Conservation (phyloP, 2,329 filamentous ascomycete species). For the Pleochaeta shiraiana region DNA sequence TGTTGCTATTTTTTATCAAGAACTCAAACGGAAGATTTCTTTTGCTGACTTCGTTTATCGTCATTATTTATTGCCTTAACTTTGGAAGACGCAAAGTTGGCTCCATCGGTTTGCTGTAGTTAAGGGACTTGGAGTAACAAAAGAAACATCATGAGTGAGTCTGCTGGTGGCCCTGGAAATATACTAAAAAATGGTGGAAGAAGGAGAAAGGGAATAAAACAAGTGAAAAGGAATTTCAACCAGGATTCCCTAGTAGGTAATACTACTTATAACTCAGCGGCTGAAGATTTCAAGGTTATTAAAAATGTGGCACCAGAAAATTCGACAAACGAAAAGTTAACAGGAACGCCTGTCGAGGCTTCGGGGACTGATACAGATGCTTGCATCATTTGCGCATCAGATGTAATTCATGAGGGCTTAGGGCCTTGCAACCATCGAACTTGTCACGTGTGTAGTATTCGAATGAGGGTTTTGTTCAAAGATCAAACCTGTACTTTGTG, state of each 20-base stretch:
- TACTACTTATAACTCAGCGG: neutral
- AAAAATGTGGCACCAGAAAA: neutral
- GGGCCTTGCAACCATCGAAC: slow-evolving; percentile 91
- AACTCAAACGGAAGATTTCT: too few species aligned
- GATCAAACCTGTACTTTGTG: slow-evolving; percentile 95
- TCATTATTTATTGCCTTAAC: too few species aligned
- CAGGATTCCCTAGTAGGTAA: neutral
- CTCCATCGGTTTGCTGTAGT: too few species aligned
- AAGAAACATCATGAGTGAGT: neutral
- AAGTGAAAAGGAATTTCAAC: neutral
- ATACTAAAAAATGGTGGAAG: neutral
- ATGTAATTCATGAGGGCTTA: slow-evolving; percentile 68
- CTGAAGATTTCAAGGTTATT: neutral
- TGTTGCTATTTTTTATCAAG: too few species aligned
- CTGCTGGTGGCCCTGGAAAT: neutral
- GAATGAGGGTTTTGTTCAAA: slow-evolving; percentile 87
- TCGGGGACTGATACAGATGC: slow-evolving; percentile 43
- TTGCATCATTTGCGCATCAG: slow-evolving; percentile 95
- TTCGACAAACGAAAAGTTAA: neutral
- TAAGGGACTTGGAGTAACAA: too few species aligned
- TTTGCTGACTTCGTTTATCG: too few species aligned
- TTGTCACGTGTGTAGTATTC: slow-evolving; percentile 85
- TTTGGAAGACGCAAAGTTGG: too few species aligned
- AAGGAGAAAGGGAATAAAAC: neutral
- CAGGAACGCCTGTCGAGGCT: slow-evolving; percentile 20